Conservation (phyloP, 139 green algal species). For the Chlorella sp. region DNA sequence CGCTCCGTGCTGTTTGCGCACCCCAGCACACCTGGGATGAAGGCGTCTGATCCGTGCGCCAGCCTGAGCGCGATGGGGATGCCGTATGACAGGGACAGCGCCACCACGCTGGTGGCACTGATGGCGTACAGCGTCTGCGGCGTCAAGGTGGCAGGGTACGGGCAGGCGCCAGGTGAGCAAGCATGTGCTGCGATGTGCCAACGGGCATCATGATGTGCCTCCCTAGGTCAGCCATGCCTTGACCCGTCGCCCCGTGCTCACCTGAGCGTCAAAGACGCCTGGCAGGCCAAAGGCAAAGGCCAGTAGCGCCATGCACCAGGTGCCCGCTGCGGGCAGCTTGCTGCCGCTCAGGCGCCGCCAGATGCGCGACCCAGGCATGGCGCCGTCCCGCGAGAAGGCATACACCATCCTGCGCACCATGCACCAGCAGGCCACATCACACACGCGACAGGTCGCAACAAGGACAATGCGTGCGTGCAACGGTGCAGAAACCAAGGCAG, state of each 20-base stretch:
- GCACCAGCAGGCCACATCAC: not conserved
- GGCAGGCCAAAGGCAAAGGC: constrained; percentile 16
- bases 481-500: not conserved
- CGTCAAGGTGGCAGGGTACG: too few relatives aligned
- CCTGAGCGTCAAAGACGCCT: not conserved
- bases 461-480: not conserved
- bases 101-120: constrained; percentile 39
- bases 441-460: not conserved
- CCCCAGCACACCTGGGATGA: constrained; percentile 17
- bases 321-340: constrained; percentile 31
- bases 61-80: constrained; percentile 49
- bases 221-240: too few relatives aligned
- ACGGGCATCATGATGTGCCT: too few relatives aligned
- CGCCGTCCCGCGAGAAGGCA: constrained; percentile 45
- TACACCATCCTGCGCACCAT: constrained; percentile 29
- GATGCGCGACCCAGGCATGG: constrained; percentile 24
- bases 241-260: too few relatives aligned
- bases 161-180: too few relatives aligned
- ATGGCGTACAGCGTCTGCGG: constrained; percentile 24
- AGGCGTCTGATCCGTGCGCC: constrained; percentile 21
- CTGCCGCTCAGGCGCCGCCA: constrained; percentile 23
- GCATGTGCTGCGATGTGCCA: too few relatives aligned
- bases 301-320: constrained; percentile 27
- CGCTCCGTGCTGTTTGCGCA: not conserved
- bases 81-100: constrained; percentile 42